Percentiles rank a stretch among this genome's conserved stretches.
Evolutionary conservation across 768 basidiomycete species (phyloP).

Genomic region (Xerocomus spinulosus): DNA sequence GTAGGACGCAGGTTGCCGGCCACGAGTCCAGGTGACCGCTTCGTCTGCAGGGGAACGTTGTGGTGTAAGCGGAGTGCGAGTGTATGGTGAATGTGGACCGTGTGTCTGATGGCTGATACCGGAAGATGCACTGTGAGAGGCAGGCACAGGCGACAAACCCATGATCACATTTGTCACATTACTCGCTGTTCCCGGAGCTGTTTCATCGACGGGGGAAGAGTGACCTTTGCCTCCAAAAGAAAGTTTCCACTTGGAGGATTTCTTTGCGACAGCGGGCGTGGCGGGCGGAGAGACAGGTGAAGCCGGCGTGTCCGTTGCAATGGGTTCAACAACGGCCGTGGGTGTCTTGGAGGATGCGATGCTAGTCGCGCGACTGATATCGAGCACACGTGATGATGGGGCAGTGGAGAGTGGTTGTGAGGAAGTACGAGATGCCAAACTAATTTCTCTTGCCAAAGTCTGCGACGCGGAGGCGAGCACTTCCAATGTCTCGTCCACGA

Average conservation of each 20-base stretch:
- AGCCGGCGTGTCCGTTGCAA: constrained; percentile 16
- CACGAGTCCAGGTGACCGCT: constrained; percentile 45
- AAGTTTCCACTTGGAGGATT: constrained; percentile 60
- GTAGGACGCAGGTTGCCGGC: constrained; percentile 36
- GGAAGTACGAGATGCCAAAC: constrained; percentile 53
- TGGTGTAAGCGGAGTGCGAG: constrained; percentile 28
- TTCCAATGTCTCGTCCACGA: constrained; percentile 54
- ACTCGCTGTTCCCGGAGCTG: constrained; percentile 59
- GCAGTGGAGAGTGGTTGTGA: constrained; percentile 27
- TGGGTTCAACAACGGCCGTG: constrained; percentile 32
- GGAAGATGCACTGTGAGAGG: constrained; percentile 2
- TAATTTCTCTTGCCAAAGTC: constrained; percentile 78
- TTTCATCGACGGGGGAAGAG: constrained; percentile 34
- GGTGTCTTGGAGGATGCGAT: constrained; percentile 35
- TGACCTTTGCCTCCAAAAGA: constrained; percentile 62
- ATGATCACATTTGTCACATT: constrained; percentile 75
- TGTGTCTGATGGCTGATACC: constrained; percentile 11
- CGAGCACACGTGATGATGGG: constrained; percentile 14
- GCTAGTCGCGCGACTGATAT: constrained; percentile 24
- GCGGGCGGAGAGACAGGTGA: constrained; percentile 23
- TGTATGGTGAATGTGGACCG: constrained; percentile 19
- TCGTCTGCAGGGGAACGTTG: constrained; percentile 38
- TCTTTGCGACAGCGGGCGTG: constrained; percentile 51
- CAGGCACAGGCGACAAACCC: constrained; percentile 36
- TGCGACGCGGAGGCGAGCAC: constrained; percentile 80